Evolutionary conservation across 2,329 filamentous ascomycete genomes (phyloP).

Genomic region (Colletotrichum tanaceti): DNA sequence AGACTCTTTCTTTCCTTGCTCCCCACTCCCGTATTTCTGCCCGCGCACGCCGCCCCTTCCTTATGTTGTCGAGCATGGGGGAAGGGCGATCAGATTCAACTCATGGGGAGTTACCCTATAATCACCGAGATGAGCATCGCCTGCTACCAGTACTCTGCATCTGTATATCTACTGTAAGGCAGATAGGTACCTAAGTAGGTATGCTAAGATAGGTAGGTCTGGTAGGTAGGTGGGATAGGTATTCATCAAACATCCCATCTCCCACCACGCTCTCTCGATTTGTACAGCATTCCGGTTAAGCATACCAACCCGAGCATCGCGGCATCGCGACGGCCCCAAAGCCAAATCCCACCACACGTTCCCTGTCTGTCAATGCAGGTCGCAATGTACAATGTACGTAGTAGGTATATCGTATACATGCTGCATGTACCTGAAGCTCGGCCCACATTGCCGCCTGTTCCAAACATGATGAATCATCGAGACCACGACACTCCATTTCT

Average conservation of each 20-base stretch:
- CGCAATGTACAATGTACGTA: no score
- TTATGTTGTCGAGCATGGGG: constrained; percentile 7
- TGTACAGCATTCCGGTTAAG: constrained; percentile 1
- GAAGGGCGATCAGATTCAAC: not conserved
- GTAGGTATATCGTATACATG: no score
- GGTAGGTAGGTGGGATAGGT: not conserved
- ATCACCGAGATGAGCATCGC: not conserved
- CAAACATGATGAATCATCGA: constrained; percentile 38
- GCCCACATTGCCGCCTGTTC: constrained; percentile 8
- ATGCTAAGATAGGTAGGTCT: no score
- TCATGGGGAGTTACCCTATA: not conserved
- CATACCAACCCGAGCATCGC: constrained; percentile 6
- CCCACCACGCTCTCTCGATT: not conserved
- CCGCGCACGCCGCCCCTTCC: no score
- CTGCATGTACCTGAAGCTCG: constrained; percentile 28
- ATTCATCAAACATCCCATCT: constrained; percentile 5
- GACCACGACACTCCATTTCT: not conserved
- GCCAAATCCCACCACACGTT: constrained; percentile 11
- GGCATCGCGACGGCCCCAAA: constrained; percentile 9
- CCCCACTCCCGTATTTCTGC: no score
- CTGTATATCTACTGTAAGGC: no score
- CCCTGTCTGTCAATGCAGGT: constrained; percentile 35
- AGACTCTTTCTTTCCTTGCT: no score
- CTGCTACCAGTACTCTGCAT: no score
- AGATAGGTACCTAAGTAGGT: no score